phyloP scores from a whole-genome alignment of 306 rosid species.

The Comarum palustre region DNA sequence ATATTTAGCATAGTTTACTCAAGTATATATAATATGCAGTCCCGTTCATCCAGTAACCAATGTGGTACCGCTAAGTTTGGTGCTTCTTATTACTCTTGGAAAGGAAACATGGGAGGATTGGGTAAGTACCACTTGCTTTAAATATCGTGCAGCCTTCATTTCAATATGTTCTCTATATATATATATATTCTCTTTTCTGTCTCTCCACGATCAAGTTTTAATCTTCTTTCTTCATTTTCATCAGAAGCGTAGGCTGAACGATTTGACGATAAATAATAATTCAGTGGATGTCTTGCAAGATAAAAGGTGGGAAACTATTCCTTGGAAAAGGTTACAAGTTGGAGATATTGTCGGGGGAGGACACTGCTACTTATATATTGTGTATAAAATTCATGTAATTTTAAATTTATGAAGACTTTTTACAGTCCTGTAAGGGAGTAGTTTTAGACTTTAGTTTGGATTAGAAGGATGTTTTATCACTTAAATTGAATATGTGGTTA shows the following conservation, averaged over 20 bases:
- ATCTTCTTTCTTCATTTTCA: constrained; percentile 23
- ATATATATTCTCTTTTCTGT: neutral
- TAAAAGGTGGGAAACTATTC: constrained; percentile 72
- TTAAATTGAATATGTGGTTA: neutral
- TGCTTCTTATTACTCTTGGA: constrained; percentile 79
- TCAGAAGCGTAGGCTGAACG: constrained; percentile 96
- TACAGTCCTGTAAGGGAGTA: neutral
- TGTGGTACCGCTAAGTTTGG: constrained; percentile 81
- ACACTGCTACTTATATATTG: constrained; percentile 10
- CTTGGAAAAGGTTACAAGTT: constrained; percentile 90
- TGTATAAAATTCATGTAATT: constrained; percentile 8
- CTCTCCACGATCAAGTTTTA: neutral
- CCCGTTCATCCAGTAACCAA: constrained; percentile 88
- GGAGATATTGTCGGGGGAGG: constrained; percentile 82
- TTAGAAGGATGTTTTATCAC: neutral
- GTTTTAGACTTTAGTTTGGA: neutral
- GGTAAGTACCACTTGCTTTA: constrained; percentile 66
- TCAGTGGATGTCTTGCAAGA: constrained; percentile 66
- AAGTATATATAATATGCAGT: constrained; percentile 55
- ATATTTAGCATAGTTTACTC: constrained; percentile 12
- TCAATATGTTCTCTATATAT: neutral
- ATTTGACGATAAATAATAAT: constrained; percentile 71
- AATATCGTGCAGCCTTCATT: constrained; percentile 17
- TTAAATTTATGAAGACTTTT: neutral
- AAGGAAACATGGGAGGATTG: constrained; percentile 97